Evolutionary conservation across 208 protist species (phyloP).

Genomic region (Trypanosoma caninum): DNA sequence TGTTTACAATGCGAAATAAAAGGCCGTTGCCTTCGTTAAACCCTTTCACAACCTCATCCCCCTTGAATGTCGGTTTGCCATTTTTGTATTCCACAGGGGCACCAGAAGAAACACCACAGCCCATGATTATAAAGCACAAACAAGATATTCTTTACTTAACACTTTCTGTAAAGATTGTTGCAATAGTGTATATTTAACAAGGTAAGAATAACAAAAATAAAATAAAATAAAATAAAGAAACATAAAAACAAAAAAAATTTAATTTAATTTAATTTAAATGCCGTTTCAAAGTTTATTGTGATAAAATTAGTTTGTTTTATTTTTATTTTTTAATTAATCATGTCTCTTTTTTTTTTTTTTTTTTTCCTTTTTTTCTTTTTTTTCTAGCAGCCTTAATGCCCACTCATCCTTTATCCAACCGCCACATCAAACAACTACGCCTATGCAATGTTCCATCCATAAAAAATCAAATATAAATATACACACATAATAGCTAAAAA

Average conservation of each 20-base stretch:
- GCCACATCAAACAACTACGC: not conserved
- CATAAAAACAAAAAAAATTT: not conserved
- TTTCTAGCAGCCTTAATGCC: not conserved
- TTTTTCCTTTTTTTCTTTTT: conserved; percentile 12
- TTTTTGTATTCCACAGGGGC: conserved; percentile 47
- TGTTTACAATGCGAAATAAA: conserved; percentile 82
- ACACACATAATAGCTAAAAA: no score
- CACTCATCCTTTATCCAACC: not conserved
- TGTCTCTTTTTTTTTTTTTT: conserved; percentile 6
- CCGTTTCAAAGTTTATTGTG: no score
- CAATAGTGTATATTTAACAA: not conserved
- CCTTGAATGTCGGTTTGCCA: conserved; percentile 67
- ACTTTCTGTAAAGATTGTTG: no score
- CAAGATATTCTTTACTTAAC: no score
- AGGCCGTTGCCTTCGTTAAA: conserved; percentile 81
- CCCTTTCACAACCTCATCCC: conserved; percentile 62
- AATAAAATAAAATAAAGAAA: no score
- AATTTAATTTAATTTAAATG: not conserved
- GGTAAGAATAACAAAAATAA: no score
- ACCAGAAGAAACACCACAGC: conserved; percentile 61
- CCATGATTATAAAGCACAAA: conserved; percentile 47
- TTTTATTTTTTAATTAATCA: not conserved
- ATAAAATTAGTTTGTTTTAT: no score
- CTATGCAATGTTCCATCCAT: not conserved
- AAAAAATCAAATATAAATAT: not conserved